phyloP scores from a whole-genome alignment of 2,329 filamentous ascomycete genomes.

The Epichloe typhina region DNA sequence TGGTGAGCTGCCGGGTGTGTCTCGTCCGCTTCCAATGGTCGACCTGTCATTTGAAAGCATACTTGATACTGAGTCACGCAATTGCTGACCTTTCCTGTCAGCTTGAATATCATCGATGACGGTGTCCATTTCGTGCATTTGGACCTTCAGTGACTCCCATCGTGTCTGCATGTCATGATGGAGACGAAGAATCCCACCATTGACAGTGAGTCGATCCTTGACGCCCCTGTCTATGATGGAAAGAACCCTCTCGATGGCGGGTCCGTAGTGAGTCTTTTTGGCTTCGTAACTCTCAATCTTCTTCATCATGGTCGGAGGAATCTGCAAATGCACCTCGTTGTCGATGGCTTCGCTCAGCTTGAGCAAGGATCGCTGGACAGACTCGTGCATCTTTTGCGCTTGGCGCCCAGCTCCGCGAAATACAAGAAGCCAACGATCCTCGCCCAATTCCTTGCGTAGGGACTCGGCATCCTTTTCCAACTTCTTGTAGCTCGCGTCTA shows the following conservation, averaged over 20 bases:
- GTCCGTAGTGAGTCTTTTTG: slow-evolving; percentile 88
- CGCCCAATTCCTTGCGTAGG: slow-evolving; percentile 76
- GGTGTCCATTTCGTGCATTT: slow-evolving; percentile 65
- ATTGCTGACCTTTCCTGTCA: slow-evolving; percentile 53
- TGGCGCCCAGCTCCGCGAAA: slow-evolving; percentile 87
- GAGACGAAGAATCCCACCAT: slow-evolving; percentile 82
- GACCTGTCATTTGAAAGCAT: slow-evolving; percentile 76
- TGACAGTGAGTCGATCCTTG: slow-evolving; percentile 86
- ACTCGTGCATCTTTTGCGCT: slow-evolving; percentile 93
- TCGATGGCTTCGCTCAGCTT: slow-evolving; percentile 76
- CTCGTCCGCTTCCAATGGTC: slow-evolving; percentile 52
- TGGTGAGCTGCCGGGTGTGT: slow-evolving; percentile 56
- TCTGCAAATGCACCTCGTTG: slow-evolving; percentile 58
- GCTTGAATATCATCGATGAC: slow-evolving; percentile 59
- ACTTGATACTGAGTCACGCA: slow-evolving; percentile 86
- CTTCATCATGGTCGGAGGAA: slow-evolving; percentile 56
- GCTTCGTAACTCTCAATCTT: slow-evolving; percentile 89
- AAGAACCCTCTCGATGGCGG: slow-evolving; percentile 81
- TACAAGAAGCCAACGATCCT: slow-evolving; percentile 91
- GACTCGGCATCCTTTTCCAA: slow-evolving; percentile 85
- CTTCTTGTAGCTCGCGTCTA: slow-evolving; percentile 80
- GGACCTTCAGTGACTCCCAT: slow-evolving; percentile 62
- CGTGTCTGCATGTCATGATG: slow-evolving; percentile 76
- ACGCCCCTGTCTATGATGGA: slow-evolving; percentile 94
- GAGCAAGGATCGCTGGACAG: slow-evolving; percentile 71